Percentiles rank a stretch among this genome's conserved stretches.
Conservation (phyloP, 805 yeast genomes). For the Sungouiella thailandica region DNA sequence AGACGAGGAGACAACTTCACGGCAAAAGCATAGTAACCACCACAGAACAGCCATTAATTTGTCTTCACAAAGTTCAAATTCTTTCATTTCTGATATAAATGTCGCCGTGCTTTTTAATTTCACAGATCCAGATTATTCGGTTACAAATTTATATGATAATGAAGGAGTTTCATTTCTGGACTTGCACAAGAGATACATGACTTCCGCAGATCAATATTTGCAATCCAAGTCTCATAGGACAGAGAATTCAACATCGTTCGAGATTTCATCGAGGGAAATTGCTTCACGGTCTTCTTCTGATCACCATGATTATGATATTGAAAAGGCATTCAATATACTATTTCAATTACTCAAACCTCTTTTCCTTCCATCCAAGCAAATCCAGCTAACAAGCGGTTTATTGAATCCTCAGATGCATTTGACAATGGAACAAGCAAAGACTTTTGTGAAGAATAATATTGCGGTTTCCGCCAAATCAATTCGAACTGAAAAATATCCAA, state of each 20-base stretch:
- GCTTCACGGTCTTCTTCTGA: no score
- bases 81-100: conserved; percentile 6
- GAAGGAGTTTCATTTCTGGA: conserved; percentile 6
- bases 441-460: conserved; percentile 4
- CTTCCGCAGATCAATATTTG: conserved; percentile 11
- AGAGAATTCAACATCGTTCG: no score
- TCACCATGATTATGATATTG: no score
- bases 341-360: conserved; percentile 6
- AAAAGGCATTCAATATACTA: no score
- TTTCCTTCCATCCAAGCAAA: conserved; percentile 7
- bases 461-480: neutral
- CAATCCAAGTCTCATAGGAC: conserved; percentile 8
- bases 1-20: no score
- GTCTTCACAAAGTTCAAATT: conserved; percentile 13
- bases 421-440: conserved; percentile 7
- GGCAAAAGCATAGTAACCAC: conserved; percentile 1
- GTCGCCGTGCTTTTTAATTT: conserved; percentile 7
- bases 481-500: neutral
- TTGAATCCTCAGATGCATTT: conserved; percentile 1
- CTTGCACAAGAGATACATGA: conserved; percentile 11
- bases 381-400: conserved; percentile 1
- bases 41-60: conserved; percentile 5
- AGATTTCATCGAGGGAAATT: no score
- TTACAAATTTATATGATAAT: conserved; percentile 1
- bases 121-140: conserved; percentile 7